Conservation (phyloP, 805 yeast species). For the Candida broadrunensis region DNA sequence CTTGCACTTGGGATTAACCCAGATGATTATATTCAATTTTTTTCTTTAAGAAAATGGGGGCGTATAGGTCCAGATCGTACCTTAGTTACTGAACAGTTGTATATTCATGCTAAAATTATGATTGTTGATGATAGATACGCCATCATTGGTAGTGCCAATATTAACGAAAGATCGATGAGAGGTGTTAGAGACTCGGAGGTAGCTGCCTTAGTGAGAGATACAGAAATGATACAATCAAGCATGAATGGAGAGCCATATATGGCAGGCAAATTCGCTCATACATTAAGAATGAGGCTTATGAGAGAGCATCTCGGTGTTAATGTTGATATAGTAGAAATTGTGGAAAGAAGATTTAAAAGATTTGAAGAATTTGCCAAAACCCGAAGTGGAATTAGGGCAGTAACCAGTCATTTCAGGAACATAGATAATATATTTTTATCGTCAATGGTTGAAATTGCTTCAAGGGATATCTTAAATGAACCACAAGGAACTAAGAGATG, state of each 20-base stretch:
- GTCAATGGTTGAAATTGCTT: slow-evolving; percentile 72
- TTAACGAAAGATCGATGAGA: slow-evolving; percentile 93
- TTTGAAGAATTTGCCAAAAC: slow-evolving; percentile 47
- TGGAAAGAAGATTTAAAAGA: slow-evolving; percentile 65
- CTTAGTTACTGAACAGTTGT: slow-evolving; percentile 84
- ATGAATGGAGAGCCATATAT: slow-evolving; percentile 82
- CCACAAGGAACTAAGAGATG: slow-evolving; percentile 48
- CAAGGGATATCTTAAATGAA: slow-evolving; percentile 60
- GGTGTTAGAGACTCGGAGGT: slow-evolving; percentile 94
- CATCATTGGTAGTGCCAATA: slow-evolving; percentile 95
- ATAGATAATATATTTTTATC: slow-evolving; percentile 41
- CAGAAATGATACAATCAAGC: slow-evolving; percentile 59
- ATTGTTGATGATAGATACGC: slow-evolving; percentile 92
- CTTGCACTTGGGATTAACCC: slow-evolving; percentile 81
- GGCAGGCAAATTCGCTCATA: slow-evolving; percentile 88
- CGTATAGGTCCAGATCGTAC: slow-evolving; percentile 72
- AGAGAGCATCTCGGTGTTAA: slow-evolving; percentile 95
- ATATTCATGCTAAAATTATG: slow-evolving; percentile 89
- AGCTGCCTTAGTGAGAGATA: slow-evolving; percentile 84
- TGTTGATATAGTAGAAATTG: slow-evolving; percentile 78
- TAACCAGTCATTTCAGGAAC: slow-evolving; percentile 40
- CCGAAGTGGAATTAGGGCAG: slow-evolving; percentile 39
- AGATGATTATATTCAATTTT: slow-evolving; percentile 87
- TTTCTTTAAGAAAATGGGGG: slow-evolving; percentile 94
- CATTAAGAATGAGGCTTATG: slow-evolving; percentile 87